Evolutionary conservation across 768 basidiomycete genomes (phyloP), one percentile per base, ranked within the genome.

Genomic region (Calocera viscosa): DNA sequence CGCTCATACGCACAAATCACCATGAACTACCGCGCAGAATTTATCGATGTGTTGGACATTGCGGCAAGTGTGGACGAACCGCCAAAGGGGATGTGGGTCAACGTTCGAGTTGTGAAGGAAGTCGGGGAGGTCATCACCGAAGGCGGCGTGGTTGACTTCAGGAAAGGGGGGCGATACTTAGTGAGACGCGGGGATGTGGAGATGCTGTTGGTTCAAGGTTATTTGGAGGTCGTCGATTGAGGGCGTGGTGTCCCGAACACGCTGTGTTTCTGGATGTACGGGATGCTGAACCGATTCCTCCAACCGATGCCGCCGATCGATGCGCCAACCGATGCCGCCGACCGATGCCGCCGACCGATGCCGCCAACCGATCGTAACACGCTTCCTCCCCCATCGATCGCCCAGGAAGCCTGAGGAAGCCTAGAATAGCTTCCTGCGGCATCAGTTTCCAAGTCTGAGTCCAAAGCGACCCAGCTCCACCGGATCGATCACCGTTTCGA

Each of bases 101-200:
- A 87, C 41, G 94, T 98, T 26, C 83, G 84, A 66, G 95, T 97
- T 34, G 82, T 92, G 28, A 82, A 82, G 71, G 94, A 97, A 72
- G 93, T 92, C 70, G 95, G 96, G 1, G 84, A 88, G 64, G 91
- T 99, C 22, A 88, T 93, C 75, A 92, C 94, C 1, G 93, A 96
- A 76, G 79, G 88, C 67, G 96, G 96, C 10, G 87, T 83, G 67
- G 87, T 99, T 67, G 89, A 94, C 75, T 94, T 98, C 73, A 83
- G 84, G 73, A 90, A 87, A 75, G 95, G 94, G 0, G 88, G 92
- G 76, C 79, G 95, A 69, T 95, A 91, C 72, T 86, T 94, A 81
- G 87, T 97, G 64, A 81, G 90, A 39, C 80, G 91, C 70, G 84
- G 89, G 7, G 92, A 94, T 74, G 87, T 99, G 69, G 96, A 99